Evolutionary conservation across 108 stramenopile genomes (phyloP).

Genomic region (Cylindrotheca closterium): DNA sequence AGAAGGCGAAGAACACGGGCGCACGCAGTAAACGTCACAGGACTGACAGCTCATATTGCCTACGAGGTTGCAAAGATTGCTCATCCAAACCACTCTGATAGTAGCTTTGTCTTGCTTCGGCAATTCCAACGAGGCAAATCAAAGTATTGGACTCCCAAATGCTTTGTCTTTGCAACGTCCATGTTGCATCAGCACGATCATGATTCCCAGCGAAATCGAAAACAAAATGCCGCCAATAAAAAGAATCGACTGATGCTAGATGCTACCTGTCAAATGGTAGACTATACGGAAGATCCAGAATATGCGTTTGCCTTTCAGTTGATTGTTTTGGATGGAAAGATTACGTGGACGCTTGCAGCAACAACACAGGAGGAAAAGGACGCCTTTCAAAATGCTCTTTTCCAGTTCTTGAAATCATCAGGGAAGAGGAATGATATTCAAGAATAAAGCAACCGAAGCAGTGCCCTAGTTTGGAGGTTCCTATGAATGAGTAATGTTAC

Average conservation of each 20-base stretch:
- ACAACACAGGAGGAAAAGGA: not conserved
- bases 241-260: constrained; percentile 40
- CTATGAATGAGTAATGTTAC: too few relatives aligned
- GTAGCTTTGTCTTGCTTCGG: not conserved
- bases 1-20: not conserved
- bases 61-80: constrained; percentile 45
- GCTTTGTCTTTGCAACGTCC: constrained; percentile 4
- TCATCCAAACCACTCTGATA: not conserved
- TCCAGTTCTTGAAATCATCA: too few relatives aligned
- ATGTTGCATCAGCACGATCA: constrained; percentile 48
- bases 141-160: constrained; percentile 18
- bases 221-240: constrained; percentile 32
- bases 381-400: not conserved
- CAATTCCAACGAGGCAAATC: not conserved
- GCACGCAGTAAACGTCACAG: constrained; percentile 52
- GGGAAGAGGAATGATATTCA: too few relatives aligned
- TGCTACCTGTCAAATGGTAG: not conserved
- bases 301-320: not conserved
- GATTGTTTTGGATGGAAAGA: not conserved
- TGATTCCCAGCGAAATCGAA: constrained; percentile 18
- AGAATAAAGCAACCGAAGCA: too few relatives aligned
- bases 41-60: constrained; percentile 65
- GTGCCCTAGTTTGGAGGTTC: too few relatives aligned
- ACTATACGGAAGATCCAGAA: not conserved
- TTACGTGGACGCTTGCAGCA: not conserved